phyloP scores from a whole-genome alignment of 1,284 basidiomycete species.

The Papiliotrema fonsecae region DNA sequence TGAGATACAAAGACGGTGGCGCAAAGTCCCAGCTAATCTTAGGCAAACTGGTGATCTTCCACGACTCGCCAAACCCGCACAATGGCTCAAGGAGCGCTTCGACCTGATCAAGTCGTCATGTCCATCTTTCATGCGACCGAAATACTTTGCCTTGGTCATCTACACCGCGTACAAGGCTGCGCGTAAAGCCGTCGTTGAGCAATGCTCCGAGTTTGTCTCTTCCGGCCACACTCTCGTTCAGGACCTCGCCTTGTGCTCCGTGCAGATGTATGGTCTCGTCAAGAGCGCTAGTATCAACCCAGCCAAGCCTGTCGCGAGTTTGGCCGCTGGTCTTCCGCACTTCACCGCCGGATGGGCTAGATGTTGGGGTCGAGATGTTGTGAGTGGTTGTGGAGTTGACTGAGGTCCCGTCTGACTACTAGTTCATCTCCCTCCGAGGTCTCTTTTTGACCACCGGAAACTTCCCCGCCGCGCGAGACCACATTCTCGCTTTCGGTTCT shows the following conservation, averaged over 20 bases:
- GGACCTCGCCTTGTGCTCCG: conserved; percentile 73
- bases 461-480: conserved; percentile 73
- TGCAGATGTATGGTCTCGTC: conserved; percentile 90
- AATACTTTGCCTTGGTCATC: conserved; percentile 86
- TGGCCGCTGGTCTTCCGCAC: conserved; percentile 92
- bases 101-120: conserved; percentile 67
- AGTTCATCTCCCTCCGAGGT: conserved; percentile 84
- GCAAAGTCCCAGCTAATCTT: conserved; percentile 5
- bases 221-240: conserved; percentile 84
- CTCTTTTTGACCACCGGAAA: conserved; percentile 89
- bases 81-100: conserved; percentile 80
- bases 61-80: conserved; percentile 61
- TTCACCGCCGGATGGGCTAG: conserved; percentile 86
- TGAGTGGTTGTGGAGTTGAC: conserved; percentile 13
- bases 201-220: conserved; percentile 76
- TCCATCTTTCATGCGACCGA: conserved; percentile 82
- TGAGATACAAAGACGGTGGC: conserved; percentile 47
- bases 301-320: conserved; percentile 61
- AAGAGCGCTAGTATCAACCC: conserved; percentile 76
- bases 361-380: conserved; percentile 92
- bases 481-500: conserved; percentile 84
- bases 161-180: conserved; percentile 87
- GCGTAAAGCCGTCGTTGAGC: conserved; percentile 71
- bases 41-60: conserved; percentile 69
- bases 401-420: not conserved